Evolutionary conservation across 345 rosid genomes (phyloP).

Genomic region (Eucalyptus tenuipes): DNA sequence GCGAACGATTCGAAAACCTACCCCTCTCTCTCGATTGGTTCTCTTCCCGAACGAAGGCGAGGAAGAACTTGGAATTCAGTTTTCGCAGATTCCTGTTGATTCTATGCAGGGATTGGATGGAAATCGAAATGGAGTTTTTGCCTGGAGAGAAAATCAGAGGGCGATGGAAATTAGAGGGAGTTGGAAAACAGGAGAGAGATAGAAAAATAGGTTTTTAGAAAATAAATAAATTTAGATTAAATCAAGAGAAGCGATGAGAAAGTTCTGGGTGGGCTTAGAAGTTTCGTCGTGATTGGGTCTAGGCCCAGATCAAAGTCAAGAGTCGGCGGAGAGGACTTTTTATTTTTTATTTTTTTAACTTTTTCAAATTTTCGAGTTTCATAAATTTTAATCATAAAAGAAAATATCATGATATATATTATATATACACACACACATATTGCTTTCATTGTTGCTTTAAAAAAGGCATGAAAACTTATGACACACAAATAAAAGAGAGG

Average conservation of each 20-base stretch:
- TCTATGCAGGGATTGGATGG: not conserved
- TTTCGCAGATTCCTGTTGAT: not conserved
- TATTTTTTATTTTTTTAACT: fast-evolving
- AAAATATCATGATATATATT: not conserved
- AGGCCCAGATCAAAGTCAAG: not conserved
- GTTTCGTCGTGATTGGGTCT: not conserved
- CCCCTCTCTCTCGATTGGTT: not conserved
- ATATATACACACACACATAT: no score
- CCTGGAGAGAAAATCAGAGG: not conserved
- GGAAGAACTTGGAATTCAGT: not conserved
- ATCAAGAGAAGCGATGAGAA: not conserved
- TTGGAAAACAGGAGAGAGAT: not conserved
- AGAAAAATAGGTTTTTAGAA: not conserved
- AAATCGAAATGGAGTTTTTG: not conserved
- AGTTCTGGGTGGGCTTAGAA: not conserved
- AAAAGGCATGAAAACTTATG: not conserved
- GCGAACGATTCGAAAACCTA: not conserved
- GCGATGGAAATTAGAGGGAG: not conserved
- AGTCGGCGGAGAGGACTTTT: not conserved
- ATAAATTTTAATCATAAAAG: not conserved
- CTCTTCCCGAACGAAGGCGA: not conserved
- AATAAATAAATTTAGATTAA: not conserved
- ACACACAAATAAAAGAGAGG: not conserved
- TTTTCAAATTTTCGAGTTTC: not conserved
- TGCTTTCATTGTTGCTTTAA: not conserved